Percentiles rank a stretch among this genome's conserved stretches.
Evolutionary conservation across 2,329 filamentous ascomycete genomes (phyloP).

Genomic region (Colletotrichum orchidophilum): DNA sequence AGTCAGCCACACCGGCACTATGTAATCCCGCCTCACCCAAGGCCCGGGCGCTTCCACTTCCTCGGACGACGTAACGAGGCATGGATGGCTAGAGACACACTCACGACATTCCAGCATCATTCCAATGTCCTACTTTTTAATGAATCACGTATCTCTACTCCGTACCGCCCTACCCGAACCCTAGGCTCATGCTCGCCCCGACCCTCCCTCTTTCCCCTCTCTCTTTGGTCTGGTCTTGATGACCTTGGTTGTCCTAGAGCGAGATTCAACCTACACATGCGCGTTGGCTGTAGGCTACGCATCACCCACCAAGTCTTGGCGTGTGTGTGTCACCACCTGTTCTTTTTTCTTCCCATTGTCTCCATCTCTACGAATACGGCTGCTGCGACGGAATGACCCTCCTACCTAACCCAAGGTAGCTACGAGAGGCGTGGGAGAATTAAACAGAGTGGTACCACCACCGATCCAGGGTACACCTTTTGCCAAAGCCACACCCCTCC

Average conservation of each 20-base stretch:
- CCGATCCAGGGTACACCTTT: constrained; percentile 24
- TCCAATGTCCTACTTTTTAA: too few species aligned
- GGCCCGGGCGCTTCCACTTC: too few species aligned
- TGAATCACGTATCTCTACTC: too few species aligned
- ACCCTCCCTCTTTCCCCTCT: background rate
- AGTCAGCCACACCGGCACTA: background rate
- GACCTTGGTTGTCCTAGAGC: background rate
- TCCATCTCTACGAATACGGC: background rate
- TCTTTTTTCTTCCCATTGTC: background rate
- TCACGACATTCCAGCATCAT: too few species aligned
- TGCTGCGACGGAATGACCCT: too few species aligned
- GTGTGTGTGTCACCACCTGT: background rate
- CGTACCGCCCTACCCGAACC: background rate
- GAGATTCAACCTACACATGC: background rate
- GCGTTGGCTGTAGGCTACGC: background rate
- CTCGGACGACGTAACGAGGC: too few species aligned
- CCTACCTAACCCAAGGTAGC: constrained; percentile 3
- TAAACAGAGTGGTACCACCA: constrained; percentile 22
- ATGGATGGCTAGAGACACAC: too few species aligned
- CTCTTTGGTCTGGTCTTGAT: background rate
- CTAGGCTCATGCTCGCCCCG: background rate
- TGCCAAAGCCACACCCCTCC: background rate
- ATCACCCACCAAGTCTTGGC: background rate
- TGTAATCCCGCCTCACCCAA: background rate
- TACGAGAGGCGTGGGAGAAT: constrained; percentile 8